Evolutionary conservation across 495 filamentous ascomycete genomes (phyloP).

Genomic region (Oidiodendron maius): DNA sequence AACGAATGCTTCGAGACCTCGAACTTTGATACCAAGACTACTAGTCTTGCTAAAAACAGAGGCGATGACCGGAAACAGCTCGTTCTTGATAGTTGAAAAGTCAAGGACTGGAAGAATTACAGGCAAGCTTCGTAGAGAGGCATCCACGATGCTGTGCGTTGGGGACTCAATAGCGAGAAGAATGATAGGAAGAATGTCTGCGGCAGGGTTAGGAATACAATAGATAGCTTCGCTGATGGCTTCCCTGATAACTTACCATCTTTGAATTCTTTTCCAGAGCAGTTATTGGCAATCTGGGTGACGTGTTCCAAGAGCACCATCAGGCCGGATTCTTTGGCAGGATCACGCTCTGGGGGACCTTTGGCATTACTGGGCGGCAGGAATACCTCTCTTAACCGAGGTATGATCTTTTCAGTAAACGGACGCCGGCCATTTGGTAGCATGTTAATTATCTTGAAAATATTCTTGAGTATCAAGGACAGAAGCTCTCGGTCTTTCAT

Average conservation of each 20-base stretch:
- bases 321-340: slow-evolving; percentile 79
- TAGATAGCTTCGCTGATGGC: not conserved
- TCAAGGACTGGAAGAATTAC: slow-evolving; percentile 76
- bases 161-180: slow-evolving; percentile 76
- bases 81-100: slow-evolving; percentile 92
- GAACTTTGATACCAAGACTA: slow-evolving; percentile 88
- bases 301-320: slow-evolving; percentile 86
- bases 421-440: slow-evolving; percentile 69
- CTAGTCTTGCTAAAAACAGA: slow-evolving; percentile 85
- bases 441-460: slow-evolving; percentile 77
- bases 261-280: slow-evolving; percentile 88
- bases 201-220: slow-evolving; percentile 2
- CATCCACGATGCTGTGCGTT: slow-evolving; percentile 84
- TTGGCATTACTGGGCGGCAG: slow-evolving; percentile 43
- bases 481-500: slow-evolving; percentile 84
- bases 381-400: slow-evolving; percentile 79
- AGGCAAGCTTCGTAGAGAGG: slow-evolving; percentile 67
- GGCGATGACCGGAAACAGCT: slow-evolving; percentile 87
- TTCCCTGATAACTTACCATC: slow-evolving; percentile 52
- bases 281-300: slow-evolving; percentile 65
- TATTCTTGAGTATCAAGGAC: slow-evolving; percentile 77
- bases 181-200: slow-evolving; percentile 82
- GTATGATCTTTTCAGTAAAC: slow-evolving; percentile 78
- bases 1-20: slow-evolving; percentile 82
- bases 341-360: slow-evolving; percentile 59